A percentile compares a stretch with the other conserved stretches of the same genome.
These are phyloP conservation scores for Dactylellina drechsleri DNA, from an alignment of 2,329 filamentous ascomycete genomes.

Conservation along the genomic window DNA sequence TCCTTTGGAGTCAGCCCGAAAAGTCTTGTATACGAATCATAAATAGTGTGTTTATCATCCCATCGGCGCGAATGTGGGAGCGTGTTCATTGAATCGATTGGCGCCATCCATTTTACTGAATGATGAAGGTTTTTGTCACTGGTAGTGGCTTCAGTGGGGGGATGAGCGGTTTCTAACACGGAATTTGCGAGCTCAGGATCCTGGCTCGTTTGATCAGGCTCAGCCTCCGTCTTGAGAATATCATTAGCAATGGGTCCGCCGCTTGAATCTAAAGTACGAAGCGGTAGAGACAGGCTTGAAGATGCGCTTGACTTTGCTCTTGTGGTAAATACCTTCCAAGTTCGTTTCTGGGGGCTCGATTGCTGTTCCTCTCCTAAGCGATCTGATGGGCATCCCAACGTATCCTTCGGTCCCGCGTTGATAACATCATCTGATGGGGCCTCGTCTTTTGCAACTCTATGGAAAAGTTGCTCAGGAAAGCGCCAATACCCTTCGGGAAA, in stretches of 20 bases:
- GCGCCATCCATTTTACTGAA: constrained; percentile 28
- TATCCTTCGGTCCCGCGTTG: too few species aligned
- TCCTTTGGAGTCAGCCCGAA: constrained; percentile 27
- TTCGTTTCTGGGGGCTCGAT: constrained; percentile 8
- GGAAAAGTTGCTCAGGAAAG: neutral
- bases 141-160: neutral
- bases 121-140: neutral
- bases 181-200: neutral
- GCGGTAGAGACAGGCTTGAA: constrained; percentile 4
- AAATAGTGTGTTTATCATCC: constrained; percentile 27
- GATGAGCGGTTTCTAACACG: neutral
- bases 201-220: neutral
- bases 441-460: too few species aligned
- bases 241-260: constrained; percentile 9
- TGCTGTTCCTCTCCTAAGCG: neutral
- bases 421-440: too few species aligned
- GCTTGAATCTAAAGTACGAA: neutral
- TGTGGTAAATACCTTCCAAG: constrained; percentile 54
- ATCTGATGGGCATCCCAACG: neutral
- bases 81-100: constrained; percentile 20
- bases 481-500: constrained; percentile 38
- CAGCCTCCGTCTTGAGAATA: constrained; percentile 9
- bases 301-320: constrained; percentile 39
- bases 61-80: constrained; percentile 43
- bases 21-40: constrained; percentile 21